These are phyloP conservation scores for Brettanomyces naardenensis DNA, from an alignment of 805 yeast species.

Conservation along the genomic window DNA sequence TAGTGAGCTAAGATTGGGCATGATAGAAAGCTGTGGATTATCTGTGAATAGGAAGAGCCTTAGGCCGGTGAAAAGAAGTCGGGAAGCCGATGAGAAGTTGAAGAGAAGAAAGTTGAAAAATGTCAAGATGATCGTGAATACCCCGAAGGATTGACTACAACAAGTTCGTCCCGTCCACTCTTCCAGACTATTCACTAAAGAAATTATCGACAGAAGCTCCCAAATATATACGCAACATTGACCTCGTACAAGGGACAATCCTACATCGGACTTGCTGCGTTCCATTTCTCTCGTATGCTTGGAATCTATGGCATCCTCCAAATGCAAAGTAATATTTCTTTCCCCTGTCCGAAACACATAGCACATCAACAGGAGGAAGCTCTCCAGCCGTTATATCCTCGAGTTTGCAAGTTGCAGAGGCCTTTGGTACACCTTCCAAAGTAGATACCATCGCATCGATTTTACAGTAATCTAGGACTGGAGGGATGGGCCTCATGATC, in stretches of 20 bases:
- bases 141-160: not conserved
- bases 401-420: conserved; percentile 48
- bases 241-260: conserved; percentile 66
- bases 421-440: conserved; percentile 53
- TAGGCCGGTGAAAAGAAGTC: conserved; percentile 9
- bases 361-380: conserved; percentile 76
- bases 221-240: conserved; percentile 58
- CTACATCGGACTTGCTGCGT: conserved; percentile 55
- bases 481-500: conserved; percentile 78
- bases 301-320: conserved; percentile 88
- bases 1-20: conserved; percentile 40
- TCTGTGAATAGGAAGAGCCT: conserved; percentile 4
- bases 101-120: conserved; percentile 11
- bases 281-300: conserved; percentile 64
- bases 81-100: conserved; percentile 6
- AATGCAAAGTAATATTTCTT: conserved; percentile 65
- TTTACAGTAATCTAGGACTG: conserved; percentile 67
- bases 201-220: conserved; percentile 58
- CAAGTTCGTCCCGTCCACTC: too few species aligned
- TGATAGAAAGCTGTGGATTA: conserved; percentile 47
- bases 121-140: conserved; percentile 7
- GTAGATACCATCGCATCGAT: conserved; percentile 77
- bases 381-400: conserved; percentile 50
- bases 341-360: conserved; percentile 59
- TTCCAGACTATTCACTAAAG: conserved; percentile 21